phyloP scores from a whole-genome alignment of 2,329 filamentous ascomycete genomes.

The Parastagonospora nodorum region DNA sequence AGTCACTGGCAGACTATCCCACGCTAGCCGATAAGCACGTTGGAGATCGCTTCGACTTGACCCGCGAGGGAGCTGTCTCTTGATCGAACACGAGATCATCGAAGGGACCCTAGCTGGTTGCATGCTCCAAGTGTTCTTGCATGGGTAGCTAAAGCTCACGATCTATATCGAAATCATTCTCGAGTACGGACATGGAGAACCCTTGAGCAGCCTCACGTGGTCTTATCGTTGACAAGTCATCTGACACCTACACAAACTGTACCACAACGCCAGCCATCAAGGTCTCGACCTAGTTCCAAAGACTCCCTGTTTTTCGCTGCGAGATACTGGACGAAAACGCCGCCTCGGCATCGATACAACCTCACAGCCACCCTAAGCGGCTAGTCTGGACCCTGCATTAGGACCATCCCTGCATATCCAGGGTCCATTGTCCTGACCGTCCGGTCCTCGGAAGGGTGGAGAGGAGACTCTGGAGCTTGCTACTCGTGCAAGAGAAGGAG shows the following conservation, averaged over 20 bases:
- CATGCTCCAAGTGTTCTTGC: too few relatives aligned
- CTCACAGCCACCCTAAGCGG: neutral
- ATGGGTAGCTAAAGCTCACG: too few relatives aligned
- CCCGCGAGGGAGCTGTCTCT: too few relatives aligned
- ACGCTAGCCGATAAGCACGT: slow-evolving; percentile 2
- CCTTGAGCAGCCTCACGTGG: too few relatives aligned
- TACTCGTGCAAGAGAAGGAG: neutral
- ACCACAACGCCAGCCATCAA: too few relatives aligned
- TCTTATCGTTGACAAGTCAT: too few relatives aligned
- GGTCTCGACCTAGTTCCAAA: neutral
- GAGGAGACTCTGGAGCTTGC: neutral
- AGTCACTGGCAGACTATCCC: neutral
- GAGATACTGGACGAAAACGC: neutral
- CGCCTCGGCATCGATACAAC: neutral
- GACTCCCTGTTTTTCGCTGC: neutral
- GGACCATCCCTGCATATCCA: slow-evolving; percentile 8
- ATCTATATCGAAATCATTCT: too few relatives aligned
- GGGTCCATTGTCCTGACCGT: slow-evolving; percentile 14
- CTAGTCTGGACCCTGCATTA: neutral
- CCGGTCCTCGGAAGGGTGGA: slow-evolving; percentile 14
- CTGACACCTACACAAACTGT: too few relatives aligned
- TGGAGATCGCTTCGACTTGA: neutral
- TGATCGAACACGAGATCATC: neutral
- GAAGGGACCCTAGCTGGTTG: too few relatives aligned
- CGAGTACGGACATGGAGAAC: too few relatives aligned